Base-by-base conservation (phyloP, 768 basidiomycete species). In the Chalciporus pseudorubinellus region DNA sequence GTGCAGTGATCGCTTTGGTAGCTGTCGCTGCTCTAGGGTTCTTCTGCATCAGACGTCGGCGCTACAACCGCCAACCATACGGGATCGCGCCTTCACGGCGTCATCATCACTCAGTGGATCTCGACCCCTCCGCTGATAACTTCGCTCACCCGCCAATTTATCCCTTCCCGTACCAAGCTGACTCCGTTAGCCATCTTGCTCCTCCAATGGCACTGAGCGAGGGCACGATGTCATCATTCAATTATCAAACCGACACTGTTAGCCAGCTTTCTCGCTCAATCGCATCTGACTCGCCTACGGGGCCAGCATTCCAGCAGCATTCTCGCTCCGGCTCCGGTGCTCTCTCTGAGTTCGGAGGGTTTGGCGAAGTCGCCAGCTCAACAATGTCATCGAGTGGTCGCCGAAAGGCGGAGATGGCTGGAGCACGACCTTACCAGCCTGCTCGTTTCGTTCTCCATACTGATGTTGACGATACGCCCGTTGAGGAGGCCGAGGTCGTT, bases 391-490 rank as follows among this genome's bases (percentile, higher is more conserved):
- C 82, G 1, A 67, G 72, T 36, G 69, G 72, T 28, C 76, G 75
- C 40, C 73, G 77, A 28, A 86, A 85, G 64, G 82, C 81, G 9
- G 74, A 74, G 2, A 74, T 77, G 74, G 79, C 80, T n/a, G 79
- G 78, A 18, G 50, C 66, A 24, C 57, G 73, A 6, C 48, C 56
- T 13, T 74, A 79, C 57, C 73, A 66, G 40, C 54, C 62, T 29
- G 69, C 83, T 19, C 78, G 84, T 42, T 85, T 81, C 63, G 74
- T 89, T 50, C 56, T 88, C 6, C 87, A 89, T 56, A 84, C 81
- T 3, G 89, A 89, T 62, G 77, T 77, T 8, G 85, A 86, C 47
- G 87, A 89, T 59, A 34, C 70, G 10, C 72, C 79, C 7, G 70
- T 67, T 36, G 72, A 72, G 46, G 72, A 76, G 50, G 68, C 77